These are phyloP conservation scores for Xylaria multiplex DNA, from an alignment of 2,329 filamentous ascomycete species.

Conservation along the genomic window DNA sequence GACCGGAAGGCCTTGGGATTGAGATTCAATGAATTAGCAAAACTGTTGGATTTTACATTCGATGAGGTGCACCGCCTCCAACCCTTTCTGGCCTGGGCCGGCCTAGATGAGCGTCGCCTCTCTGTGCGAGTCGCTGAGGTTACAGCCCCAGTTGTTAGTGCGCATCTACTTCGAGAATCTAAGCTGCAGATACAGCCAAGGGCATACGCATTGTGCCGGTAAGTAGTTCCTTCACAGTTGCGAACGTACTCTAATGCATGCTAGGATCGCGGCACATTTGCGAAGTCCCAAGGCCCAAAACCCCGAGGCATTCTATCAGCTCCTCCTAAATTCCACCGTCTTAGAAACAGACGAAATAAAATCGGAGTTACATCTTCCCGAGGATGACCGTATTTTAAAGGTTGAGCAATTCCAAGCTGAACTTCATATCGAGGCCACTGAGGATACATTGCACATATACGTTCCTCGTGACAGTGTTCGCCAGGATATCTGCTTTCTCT, in stretches of 20 bases:
- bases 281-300: constrained; percentile 11
- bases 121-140: constrained; percentile 50
- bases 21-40: constrained; percentile 45
- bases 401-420: constrained; percentile 15
- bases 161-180: constrained; percentile 39
- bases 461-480: constrained; percentile 8
- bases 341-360: constrained; percentile 13
- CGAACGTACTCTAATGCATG: background rate
- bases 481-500: constrained; percentile 19
- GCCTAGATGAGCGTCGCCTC: constrained; percentile 48
- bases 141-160: constrained; percentile 41
- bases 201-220: constrained; percentile 20
- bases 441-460: constrained; percentile 8
- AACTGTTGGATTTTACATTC: constrained; percentile 51
- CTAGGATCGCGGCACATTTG: constrained; percentile 10
- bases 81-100: constrained; percentile 50
- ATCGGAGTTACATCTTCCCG: constrained; percentile 17
- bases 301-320: constrained; percentile 8
- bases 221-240: background rate
- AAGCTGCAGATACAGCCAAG: constrained; percentile 1
- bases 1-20: constrained; percentile 47
- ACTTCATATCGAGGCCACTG: constrained; percentile 12
- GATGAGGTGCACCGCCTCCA: constrained; percentile 48
- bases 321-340: constrained; percentile 9
- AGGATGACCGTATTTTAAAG: constrained; percentile 10